Evolutionary conservation across 2,329 filamentous ascomycete genomes (phyloP).

Genomic region (Neophaeococcomyces mojaviensis): DNA sequence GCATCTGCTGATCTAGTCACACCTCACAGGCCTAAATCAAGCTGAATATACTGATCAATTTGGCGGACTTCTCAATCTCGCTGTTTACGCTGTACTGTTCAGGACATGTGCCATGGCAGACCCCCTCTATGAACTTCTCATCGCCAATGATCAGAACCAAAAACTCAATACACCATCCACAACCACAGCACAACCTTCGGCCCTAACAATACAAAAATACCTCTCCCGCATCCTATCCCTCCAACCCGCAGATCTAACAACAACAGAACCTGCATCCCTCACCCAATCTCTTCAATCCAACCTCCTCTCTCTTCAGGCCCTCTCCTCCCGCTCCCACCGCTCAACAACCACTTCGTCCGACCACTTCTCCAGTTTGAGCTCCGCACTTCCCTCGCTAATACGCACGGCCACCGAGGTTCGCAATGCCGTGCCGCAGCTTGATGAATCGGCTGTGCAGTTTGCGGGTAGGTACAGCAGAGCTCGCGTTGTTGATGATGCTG

Average conservation of each 20-base stretch:
- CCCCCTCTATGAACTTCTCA: conserved; percentile 65
- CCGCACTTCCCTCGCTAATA: conserved; percentile 64
- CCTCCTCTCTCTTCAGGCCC: conserved; percentile 72
- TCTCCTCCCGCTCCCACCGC: conserved; percentile 84
- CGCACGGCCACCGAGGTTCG: conserved; percentile 60
- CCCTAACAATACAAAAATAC: conserved; percentile 51
- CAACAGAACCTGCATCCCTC: conserved; percentile 71
- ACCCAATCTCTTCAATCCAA: conserved; percentile 72
- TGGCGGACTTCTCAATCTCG: too few relatives aligned
- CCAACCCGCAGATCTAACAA: conserved; percentile 62
- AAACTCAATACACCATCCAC: conserved; percentile 32
- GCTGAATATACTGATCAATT: too few relatives aligned
- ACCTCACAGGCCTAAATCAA: too few relatives aligned
- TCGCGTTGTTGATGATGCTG: conserved; percentile 10
- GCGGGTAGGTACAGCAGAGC: conserved; percentile 74
- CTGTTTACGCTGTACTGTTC: too few relatives aligned
- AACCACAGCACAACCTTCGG: conserved; percentile 26
- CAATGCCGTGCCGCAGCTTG: conserved; percentile 67
- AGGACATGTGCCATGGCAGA: too few relatives aligned
- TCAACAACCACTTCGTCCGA: conserved; percentile 73
- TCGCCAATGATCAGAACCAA: conserved; percentile 49
- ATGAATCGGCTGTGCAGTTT: conserved; percentile 70
- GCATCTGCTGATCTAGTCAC: too few relatives aligned
- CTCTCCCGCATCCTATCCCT: conserved; percentile 70
- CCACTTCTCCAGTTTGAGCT: conserved; percentile 64